phyloP scores from a whole-genome alignment of 306 rosid genomes.

The Amphicarpaea edgeworthii region DNA sequence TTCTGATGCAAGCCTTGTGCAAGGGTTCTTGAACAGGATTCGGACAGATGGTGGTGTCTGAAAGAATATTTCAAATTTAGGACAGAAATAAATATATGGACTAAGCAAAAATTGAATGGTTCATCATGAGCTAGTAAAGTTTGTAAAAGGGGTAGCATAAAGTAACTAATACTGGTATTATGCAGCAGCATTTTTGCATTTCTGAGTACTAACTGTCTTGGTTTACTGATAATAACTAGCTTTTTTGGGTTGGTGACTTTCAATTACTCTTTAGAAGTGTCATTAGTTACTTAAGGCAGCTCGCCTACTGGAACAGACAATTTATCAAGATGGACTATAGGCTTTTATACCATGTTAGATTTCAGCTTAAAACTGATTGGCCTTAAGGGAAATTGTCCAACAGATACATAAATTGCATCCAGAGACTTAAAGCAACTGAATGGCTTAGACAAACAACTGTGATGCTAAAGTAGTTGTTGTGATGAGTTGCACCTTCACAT shows the following conservation, averaged over 20 bases:
- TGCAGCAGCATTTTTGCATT: neutral
- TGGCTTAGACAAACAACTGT: neutral
- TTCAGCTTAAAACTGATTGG: too few species aligned
- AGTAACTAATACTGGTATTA: neutral
- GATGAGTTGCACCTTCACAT: neutral
- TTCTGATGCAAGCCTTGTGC: constrained; percentile 71
- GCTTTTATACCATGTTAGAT: too few species aligned
- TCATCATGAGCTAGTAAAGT: neutral
- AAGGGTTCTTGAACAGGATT: constrained; percentile 79
- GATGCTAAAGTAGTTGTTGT: constrained; percentile 21
- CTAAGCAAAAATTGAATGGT: neutral
- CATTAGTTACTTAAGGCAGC: too few species aligned
- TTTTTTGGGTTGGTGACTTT: neutral
- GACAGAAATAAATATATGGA: neutral
- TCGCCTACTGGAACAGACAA: too few species aligned
- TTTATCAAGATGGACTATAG: too few species aligned
- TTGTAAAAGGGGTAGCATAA: neutral
- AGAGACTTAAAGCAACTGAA: too few species aligned
- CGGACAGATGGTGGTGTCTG: constrained; percentile 77
- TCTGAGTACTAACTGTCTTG: too few species aligned
- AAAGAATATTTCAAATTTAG: constrained; percentile 8
- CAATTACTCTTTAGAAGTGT: neutral
- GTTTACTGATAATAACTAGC: neutral
- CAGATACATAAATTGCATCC: too few species aligned
- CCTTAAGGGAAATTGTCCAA: too few species aligned